phyloP scores from a whole-genome alignment of 345 rosid genomes.

The Brassica juncea region DNA sequence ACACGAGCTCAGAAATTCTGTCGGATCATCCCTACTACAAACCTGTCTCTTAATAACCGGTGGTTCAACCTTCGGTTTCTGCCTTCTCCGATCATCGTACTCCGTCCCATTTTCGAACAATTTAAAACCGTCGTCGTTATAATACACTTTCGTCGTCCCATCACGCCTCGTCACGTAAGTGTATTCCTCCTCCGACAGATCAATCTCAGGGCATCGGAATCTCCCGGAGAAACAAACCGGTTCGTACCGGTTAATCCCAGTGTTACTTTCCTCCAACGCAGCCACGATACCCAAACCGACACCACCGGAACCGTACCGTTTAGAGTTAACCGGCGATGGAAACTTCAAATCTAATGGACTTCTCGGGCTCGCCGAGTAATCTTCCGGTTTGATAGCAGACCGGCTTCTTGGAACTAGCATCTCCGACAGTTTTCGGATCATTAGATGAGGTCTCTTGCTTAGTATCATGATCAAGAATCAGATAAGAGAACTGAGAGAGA shows the following conservation, averaged over 20 bases:
- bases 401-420: conserved; percentile 56
- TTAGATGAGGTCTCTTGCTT: conserved; percentile 62
- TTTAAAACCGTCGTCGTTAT: conserved; percentile 43
- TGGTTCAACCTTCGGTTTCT: conserved; percentile 29
- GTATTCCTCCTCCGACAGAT: conserved; percentile 54
- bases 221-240: conserved; percentile 44
- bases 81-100: background rate
- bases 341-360: conserved; percentile 61
- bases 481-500: background rate
- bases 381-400: conserved; percentile 40
- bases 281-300: conserved; percentile 79
- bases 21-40: background rate
- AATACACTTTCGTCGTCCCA: conserved; percentile 49
- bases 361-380: conserved; percentile 57
- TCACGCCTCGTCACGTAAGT: conserved; percentile 60
- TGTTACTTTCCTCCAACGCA: conserved; percentile 52
- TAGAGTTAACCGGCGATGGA: conserved; percentile 60
- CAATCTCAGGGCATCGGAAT: conserved; percentile 43
- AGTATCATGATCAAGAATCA: conserved; percentile 39
- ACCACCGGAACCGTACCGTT: conserved; percentile 52
- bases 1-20: conserved; percentile 63
- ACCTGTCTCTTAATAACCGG: conserved; percentile 24
- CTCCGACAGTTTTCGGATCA: conserved; percentile 73
- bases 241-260: conserved; percentile 31
- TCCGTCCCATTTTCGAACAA: conserved; percentile 2